A percentile compares a stretch with the other conserved stretches of the same genome.
Evolutionary conservation across 441 rosid genomes (phyloP).

Genomic region (Brassica hybrid): DNA sequence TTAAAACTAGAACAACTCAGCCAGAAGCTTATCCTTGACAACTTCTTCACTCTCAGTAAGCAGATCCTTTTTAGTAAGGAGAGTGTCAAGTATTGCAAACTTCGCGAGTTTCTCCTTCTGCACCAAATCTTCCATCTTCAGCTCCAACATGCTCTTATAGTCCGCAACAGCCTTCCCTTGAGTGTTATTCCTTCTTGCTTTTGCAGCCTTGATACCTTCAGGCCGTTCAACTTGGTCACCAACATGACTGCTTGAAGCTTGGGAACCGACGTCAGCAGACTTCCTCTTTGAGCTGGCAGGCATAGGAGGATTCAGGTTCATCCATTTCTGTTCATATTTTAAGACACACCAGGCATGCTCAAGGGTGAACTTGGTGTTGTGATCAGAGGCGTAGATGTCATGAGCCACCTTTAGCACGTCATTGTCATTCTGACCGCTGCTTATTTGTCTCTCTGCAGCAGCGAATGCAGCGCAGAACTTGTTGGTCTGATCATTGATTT

Average conservation of each 20-base stretch:
- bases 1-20: not conserved
- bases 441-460: too few species aligned
- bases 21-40: not conserved
- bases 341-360: too few species aligned
- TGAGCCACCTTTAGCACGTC: too few species aligned
- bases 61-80: not conserved
- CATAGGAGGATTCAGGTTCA: too few species aligned
- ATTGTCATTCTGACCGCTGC: too few species aligned
- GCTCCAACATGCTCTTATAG: not conserved
- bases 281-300: not conserved
- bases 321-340: too few species aligned
- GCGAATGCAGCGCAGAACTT: too few species aligned
- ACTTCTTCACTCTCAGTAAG: not conserved
- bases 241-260: not conserved
- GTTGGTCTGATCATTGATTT: too few species aligned
- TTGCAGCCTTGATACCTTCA: not conserved
- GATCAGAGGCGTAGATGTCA: too few species aligned
- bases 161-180: not conserved
- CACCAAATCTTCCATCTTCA: not conserved
- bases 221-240: not conserved
- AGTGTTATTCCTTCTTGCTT: not conserved
- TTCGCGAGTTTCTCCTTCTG: not conserved
- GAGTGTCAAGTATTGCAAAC: not conserved
- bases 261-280: not conserved
- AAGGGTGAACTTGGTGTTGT: too few species aligned